A percentile compares a stretch with the other conserved stretches of the same genome.
phyloP scores from a whole-genome alignment of 108 stramenopile species.

The Pinguiococcus pyrenoidosus region DNA sequence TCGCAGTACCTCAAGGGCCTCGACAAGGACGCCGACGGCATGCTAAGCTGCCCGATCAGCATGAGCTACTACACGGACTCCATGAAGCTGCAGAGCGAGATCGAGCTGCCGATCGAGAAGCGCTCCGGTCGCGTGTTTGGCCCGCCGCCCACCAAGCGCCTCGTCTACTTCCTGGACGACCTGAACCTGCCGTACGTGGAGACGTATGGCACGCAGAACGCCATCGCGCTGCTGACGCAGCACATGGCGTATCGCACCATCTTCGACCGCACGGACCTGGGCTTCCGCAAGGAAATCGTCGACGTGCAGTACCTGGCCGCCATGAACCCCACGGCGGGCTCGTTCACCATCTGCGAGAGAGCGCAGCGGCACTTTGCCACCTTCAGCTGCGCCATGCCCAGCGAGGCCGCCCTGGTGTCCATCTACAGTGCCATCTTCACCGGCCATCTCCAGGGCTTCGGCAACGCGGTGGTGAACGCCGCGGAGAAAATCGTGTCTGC shows the following conservation, averaged over 20 bases:
- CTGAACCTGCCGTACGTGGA: slow-evolving; percentile 81
- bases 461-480: slow-evolving; percentile 36
- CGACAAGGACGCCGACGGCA: slow-evolving; percentile 59
- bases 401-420: slow-evolving; percentile 50
- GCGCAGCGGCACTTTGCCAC: slow-evolving; percentile 71
- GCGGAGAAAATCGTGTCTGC: slow-evolving; percentile 50
- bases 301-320: slow-evolving; percentile 73
- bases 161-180: slow-evolving; percentile 69
- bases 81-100: slow-evolving; percentile 50
- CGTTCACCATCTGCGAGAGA: slow-evolving; percentile 68
- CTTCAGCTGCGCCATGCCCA: slow-evolving; percentile 60
- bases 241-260: slow-evolving; percentile 66
- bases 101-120: slow-evolving; percentile 72
- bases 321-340: slow-evolving; percentile 76
- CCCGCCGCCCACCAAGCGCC: slow-evolving; percentile 61
- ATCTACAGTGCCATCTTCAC: slow-evolving; percentile 60
- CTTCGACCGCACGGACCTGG: slow-evolving; percentile 64
- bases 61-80: slow-evolving; percentile 77
- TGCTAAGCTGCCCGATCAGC: slow-evolving; percentile 58
- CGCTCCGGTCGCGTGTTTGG: slow-evolving; percentile 62
- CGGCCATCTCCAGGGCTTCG: slow-evolving; percentile 58
- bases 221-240: slow-evolving; percentile 69
- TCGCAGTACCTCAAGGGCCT: slow-evolving; percentile 53
- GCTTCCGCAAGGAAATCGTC: slow-evolving; percentile 64
- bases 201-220: slow-evolving; percentile 76